A percentile compares a stretch with the other conserved stretches of the same genome.
Evolutionary conservation across 2,329 filamentous ascomycete species (phyloP).

Genomic region (Chrysoporthe deuterocubensis): DNA sequence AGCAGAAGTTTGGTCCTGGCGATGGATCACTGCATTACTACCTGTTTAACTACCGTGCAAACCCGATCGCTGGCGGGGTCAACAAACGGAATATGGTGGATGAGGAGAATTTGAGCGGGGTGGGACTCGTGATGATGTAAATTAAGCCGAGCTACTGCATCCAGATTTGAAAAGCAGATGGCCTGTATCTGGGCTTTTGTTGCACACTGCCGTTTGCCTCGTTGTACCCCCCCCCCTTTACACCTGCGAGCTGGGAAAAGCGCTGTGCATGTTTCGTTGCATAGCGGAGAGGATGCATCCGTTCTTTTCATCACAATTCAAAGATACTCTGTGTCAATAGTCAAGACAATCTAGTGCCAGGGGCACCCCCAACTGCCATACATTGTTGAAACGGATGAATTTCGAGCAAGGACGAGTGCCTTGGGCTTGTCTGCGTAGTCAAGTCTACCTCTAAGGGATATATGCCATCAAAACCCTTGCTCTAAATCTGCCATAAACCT

Average conservation of each 20-base stretch:
- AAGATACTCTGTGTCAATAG: not conserved
- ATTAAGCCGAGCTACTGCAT: too few relatives aligned
- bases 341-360: not conserved
- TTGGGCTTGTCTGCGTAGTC: not conserved
- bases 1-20: constrained; percentile 92
- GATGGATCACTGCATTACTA: constrained; percentile 97
- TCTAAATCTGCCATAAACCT: not conserved
- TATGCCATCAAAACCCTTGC: not conserved
- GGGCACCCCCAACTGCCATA: not conserved
- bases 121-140: constrained; percentile 81
- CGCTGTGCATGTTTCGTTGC: not conserved
- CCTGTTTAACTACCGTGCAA: constrained; percentile 93
- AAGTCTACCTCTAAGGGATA: not conserved
- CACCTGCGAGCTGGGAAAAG: not conserved
- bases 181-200: not conserved
- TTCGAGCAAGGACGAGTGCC: not conserved
- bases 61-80: constrained; percentile 83
- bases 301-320: too few relatives aligned
- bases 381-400: not conserved
- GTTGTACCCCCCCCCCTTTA: not conserved
- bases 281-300: not conserved
- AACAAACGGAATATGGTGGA: constrained; percentile 80
- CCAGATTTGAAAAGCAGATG: not conserved
- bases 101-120: constrained; percentile 76
- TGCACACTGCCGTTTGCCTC: not conserved